These are phyloP conservation scores for Dactylellina drechsleri DNA, from an alignment of 2,329 filamentous ascomycete genomes.

Conservation along the genomic window DNA sequence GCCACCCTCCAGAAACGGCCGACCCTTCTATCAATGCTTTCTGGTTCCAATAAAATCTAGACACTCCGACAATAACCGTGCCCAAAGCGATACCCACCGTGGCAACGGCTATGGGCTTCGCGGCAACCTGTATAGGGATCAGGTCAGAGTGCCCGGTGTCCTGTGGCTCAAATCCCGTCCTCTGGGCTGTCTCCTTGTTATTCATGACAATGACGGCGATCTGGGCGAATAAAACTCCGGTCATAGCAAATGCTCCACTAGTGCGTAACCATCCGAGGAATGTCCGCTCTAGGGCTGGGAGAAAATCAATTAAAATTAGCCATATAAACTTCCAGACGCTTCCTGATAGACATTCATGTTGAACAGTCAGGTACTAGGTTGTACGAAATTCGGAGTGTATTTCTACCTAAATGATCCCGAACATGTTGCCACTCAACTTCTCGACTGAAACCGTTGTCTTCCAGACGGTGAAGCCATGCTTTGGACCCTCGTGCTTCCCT, in stretches of 20 bases:
- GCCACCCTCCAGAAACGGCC: conserved; percentile 49
- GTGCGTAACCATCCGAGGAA: conserved; percentile 53
- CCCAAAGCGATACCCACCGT: conserved; percentile 37
- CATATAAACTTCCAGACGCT: neutral
- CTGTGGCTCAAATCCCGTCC: conserved; percentile 5
- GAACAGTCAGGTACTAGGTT: too few species aligned
- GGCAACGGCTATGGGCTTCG: conserved; percentile 17
- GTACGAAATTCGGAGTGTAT: neutral
- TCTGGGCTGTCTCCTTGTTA: conserved; percentile 16
- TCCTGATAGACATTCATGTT: too few species aligned
- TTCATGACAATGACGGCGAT: conserved; percentile 43
- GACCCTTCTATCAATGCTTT: conserved; percentile 39
- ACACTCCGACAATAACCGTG: conserved; percentile 33
- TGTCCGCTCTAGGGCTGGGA: conserved; percentile 44
- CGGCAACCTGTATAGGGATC: conserved; percentile 21
- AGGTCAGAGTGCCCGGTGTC: neutral
- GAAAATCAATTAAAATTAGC: neutral
- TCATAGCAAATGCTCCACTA: conserved; percentile 52
- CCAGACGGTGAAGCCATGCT: conserved; percentile 8
- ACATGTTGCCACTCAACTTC: conserved; percentile 46
- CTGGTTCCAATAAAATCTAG: conserved; percentile 41
- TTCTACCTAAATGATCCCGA: conserved; percentile 47
- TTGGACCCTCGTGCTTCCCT: conserved; percentile 1
- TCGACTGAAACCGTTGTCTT: conserved; percentile 35
- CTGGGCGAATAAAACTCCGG: conserved; percentile 40